Evolutionary conservation across 2,329 filamentous ascomycete species (phyloP), one percentile per base, ranked within the genome.

Genomic region (Acrodontium crateriforme): DNA sequence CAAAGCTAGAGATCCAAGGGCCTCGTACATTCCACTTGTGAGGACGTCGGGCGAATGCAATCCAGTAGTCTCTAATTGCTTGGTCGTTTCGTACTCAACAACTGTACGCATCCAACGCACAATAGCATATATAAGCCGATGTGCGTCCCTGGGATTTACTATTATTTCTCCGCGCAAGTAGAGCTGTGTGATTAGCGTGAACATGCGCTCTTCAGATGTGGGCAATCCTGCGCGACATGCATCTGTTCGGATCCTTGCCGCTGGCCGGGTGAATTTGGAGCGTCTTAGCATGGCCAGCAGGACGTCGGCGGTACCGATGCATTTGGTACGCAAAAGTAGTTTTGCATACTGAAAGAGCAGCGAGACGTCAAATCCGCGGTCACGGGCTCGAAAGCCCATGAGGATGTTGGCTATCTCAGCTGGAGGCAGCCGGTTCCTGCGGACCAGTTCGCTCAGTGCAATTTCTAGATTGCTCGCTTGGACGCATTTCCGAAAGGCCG

Each of bases 161-260:
- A 44, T 39, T 9, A 47, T 26, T 12, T 39, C 34, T 6, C 36
- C 32, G 4, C 30, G 32, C 9, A 42, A 30, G 23, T 50, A 36
- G 12, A 45, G 28, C 12, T 45, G 39, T 4, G 39, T 37, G 10
- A 54, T 28, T 9, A 50, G 29, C 15, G 34, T 37, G 25, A 54
- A 47, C 3, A 50, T 44, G 10, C 40, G 34, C 28, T 54, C 51
- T 28, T 53, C 49, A 27, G 42, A 46, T 1, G 42, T 37, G 10
- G 45, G 43, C 12, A 47, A 27, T 9, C 39, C 41, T n/a, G 27
- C 23, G 8, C 27, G 24, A 32, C 32, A 30, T 15, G n/a, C 9
- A 18, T 21, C 25, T 12, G 19, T 12, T 30, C 18, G 29, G 15
- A 16, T 27, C 27, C 9, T 18, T 5, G 6, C 16, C 16, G 6